phyloP scores from a whole-genome alignment of 805 yeast species.

The Candida ponderosae region DNA sequence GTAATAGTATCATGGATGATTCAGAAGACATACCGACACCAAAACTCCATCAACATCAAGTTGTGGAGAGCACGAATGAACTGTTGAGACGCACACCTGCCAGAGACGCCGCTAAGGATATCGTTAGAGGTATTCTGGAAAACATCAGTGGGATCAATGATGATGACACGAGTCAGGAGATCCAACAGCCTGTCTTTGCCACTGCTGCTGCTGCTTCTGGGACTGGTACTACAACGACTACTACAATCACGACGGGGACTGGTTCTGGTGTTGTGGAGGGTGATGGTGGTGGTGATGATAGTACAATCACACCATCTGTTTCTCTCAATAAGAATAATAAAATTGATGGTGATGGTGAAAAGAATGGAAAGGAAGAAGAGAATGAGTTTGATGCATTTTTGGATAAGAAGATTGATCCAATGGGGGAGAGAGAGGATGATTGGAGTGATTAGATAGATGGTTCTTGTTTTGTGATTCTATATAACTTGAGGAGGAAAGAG shows the following conservation, averaged over 20 bases:
- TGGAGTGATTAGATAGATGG: conserved; percentile 19
- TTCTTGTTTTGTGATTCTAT: no score
- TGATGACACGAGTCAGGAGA: conserved; percentile 1
- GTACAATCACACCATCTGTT: background rate
- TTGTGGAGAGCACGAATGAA: conserved; percentile 2
- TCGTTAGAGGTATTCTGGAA: conserved; percentile 15
- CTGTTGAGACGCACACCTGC: conserved; percentile 9
- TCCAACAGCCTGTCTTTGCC: background rate
- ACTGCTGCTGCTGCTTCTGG: background rate
- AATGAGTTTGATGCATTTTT: conserved; percentile 18
- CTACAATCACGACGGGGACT: background rate
- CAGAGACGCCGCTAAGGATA: conserved; percentile 16
- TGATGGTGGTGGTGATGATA: background rate
- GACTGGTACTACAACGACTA: background rate
- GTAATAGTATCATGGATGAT: conserved; percentile 10
- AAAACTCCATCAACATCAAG: conserved; percentile 6
- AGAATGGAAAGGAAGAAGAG: conserved; percentile 1
- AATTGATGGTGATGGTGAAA: no score
- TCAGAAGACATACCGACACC: conserved; percentile 18
- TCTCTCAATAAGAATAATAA: no score
- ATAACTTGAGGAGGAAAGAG: conserved; percentile 45
- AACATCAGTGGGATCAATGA: conserved; percentile 20
- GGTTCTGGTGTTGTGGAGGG: no score
- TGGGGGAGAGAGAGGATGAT: conserved; percentile 2
- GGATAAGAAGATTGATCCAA: conserved; percentile 9